phyloP scores from a whole-genome alignment of 768 basidiomycete genomes.

The Coprinopsis cinerea region DNA sequence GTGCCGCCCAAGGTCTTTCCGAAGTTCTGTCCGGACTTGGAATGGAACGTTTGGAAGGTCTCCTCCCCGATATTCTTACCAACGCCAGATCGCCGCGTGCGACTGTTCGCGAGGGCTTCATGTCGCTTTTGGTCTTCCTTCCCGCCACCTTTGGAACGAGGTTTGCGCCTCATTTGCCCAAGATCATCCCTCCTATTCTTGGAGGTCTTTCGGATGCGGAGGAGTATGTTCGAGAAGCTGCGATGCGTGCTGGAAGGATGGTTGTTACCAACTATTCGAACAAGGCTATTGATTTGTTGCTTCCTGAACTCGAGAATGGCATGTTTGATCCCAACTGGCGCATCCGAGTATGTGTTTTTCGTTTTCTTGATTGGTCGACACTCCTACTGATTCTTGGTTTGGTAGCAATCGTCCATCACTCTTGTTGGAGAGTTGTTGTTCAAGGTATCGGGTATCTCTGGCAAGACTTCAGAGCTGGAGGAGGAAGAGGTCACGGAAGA shows the following conservation, averaged over 20 bases:
- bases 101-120: slow-evolving; percentile 96
- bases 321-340: slow-evolving; percentile 97
- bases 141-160: slow-evolving; percentile 95
- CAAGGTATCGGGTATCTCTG: slow-evolving; percentile 94
- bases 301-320: slow-evolving; percentile 90
- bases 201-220: slow-evolving; percentile 88
- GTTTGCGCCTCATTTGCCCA: slow-evolving; percentile 93
- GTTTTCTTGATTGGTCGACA: background rate
- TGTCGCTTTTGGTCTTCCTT: slow-evolving; percentile 92
- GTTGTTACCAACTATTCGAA: slow-evolving; percentile 90
- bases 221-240: slow-evolving; percentile 94
- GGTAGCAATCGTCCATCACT: slow-evolving; percentile 89
- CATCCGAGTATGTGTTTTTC: slow-evolving; percentile 64
- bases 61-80: slow-evolving; percentile 89
- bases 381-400: slow-evolving; percentile 10
- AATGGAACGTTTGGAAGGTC: slow-evolving; percentile 93
- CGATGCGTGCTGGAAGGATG: slow-evolving; percentile 99
- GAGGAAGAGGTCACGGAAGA: slow-evolving; percentile 70
- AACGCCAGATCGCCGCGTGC: slow-evolving; percentile 87
- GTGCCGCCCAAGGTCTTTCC: slow-evolving; percentile 93
- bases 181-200: slow-evolving; percentile 90
- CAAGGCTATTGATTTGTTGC: slow-evolving; percentile 86
- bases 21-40: slow-evolving; percentile 94
- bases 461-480: slow-evolving; percentile 72
- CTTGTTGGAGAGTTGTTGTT: slow-evolving; percentile 94